A percentile compares a stretch with the other conserved stretches of the same genome.
These are phyloP conservation scores for Colletotrichum theobromicola DNA, from an alignment of 2,329 filamentous ascomycete genomes.

Conservation along the genomic window DNA sequence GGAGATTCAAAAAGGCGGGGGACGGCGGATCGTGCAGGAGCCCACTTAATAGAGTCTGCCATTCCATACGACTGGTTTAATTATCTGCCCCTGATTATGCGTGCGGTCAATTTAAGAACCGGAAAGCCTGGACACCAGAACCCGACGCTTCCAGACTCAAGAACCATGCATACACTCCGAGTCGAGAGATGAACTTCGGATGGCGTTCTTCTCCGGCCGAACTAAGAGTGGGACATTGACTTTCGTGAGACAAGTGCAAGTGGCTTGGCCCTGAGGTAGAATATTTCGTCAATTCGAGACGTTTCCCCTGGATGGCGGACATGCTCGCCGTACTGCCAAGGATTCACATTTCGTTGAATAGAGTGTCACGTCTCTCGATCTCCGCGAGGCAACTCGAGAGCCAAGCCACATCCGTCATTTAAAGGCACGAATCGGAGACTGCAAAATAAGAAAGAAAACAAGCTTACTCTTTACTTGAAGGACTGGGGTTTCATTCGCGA, in stretches of 20 bases:
- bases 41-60: conserved; percentile 11
- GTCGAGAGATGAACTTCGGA: not conserved
- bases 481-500: not conserved
- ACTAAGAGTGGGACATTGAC: not conserved
- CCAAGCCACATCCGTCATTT: not conserved
- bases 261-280: not conserved
- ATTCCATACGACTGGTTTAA: not conserved
- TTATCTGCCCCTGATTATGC: not conserved
- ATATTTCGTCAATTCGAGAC: conserved; percentile 8
- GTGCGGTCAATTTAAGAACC: not conserved
- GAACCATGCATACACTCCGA: not conserved
- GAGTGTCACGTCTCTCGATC: not conserved
- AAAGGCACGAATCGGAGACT: not conserved
- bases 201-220: not conserved
- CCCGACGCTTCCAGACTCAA: not conserved
- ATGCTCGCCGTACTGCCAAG: conserved; percentile 2
- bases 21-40: not conserved
- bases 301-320: not conserved
- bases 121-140: not conserved
- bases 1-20: not conserved
- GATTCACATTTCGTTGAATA: not conserved
- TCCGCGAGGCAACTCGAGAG: not conserved
- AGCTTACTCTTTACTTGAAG: not conserved
- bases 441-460: not conserved
- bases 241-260: not conserved